Base-by-base conservation (phyloP, 768 basidiomycete genomes). In the Scleroderma citrinum region DNA sequence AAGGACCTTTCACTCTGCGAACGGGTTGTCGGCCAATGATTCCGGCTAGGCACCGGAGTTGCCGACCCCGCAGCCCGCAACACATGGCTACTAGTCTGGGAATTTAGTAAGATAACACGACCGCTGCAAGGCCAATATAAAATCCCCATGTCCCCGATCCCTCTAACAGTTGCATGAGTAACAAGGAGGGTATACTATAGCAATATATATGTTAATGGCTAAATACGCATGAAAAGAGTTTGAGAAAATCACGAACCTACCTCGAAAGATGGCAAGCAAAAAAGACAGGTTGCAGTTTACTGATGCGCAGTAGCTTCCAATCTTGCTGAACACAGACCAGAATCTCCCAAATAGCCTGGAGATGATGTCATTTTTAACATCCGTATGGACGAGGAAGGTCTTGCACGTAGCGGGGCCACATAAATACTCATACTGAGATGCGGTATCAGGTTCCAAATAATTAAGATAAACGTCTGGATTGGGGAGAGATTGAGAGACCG, bases 391-490 rank as follows among this genome's bases (percentile, higher is more conserved):
- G n/a, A 30, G 3, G 20, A 44, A 12, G 10, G 43, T 16, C n/a
- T 31, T 30, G 20, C 43, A 31, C 47, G 26, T 13, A 48, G 38
- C 21, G 38, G 20, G n/a, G 38, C 37, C 11, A 48, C 17, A 20
- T 39, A 47, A 24, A 26, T 13, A 46, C 35, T 47, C 35, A 38
- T 47, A 47, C 21, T 38, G 4, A 19, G 13, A 16, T 11, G 35
- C 46, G 10, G 38, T 17, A 21, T 36, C 20, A n/a, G 46, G 46
- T 6, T 29, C 5, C 16, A 47, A 36, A 29, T 38, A 47, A 38
- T 47, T 47, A 2, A 47, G 46, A 38, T 47, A 47, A 24, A 47
- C 35, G 6, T 2, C 20, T 2, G 35, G 35, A 38, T 47, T 47
- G 7, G 24, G 12, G 24, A 47, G 32, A 4, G 24, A 21, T 24